Conservation (phyloP, 345 rosid species). For the Mallotus nudiflorus region DNA sequence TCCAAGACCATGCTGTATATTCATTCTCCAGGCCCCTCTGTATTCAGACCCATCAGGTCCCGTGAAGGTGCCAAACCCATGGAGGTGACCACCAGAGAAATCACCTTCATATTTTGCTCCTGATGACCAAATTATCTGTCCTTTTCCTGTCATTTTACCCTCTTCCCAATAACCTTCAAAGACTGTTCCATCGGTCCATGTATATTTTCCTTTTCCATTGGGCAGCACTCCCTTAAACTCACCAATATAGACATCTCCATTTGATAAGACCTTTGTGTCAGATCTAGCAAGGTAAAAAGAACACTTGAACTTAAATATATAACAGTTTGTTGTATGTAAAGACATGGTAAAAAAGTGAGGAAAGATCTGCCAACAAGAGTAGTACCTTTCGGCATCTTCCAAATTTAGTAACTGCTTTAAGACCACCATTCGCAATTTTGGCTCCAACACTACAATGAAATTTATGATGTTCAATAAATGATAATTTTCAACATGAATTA, state of each 20-base stretch:
- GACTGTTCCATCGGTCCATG: conserved; percentile 65
- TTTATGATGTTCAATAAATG: neutral
- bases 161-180: conserved; percentile 89
- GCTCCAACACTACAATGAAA: conserved; percentile 13
- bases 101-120: conserved; percentile 85
- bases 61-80: conserved; percentile 69
- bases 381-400: conserved; percentile 30
- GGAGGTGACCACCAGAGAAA: conserved; percentile 84
- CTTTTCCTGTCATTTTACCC: conserved; percentile 85
- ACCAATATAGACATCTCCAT: conserved; percentile 74
- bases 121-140: conserved; percentile 63
- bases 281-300: conserved; percentile 37
- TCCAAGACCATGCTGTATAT: conserved; percentile 78
- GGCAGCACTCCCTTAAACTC: conserved; percentile 60
- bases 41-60: conserved; percentile 61
- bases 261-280: conserved; percentile 45
- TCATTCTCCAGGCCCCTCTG: conserved; percentile 84
- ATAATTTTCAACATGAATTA: neutral
- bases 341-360: neutral
- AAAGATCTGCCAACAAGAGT: conserved; percentile 1
- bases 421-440: conserved; percentile 17
- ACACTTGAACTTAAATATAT: neutral
- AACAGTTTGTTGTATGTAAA: neutral
- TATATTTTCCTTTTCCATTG: conserved; percentile 75
- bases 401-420: conserved; percentile 19